phyloP scores from a whole-genome alignment of 2,329 filamentous ascomycete species.

The Penicillium fuscoglaucum region DNA sequence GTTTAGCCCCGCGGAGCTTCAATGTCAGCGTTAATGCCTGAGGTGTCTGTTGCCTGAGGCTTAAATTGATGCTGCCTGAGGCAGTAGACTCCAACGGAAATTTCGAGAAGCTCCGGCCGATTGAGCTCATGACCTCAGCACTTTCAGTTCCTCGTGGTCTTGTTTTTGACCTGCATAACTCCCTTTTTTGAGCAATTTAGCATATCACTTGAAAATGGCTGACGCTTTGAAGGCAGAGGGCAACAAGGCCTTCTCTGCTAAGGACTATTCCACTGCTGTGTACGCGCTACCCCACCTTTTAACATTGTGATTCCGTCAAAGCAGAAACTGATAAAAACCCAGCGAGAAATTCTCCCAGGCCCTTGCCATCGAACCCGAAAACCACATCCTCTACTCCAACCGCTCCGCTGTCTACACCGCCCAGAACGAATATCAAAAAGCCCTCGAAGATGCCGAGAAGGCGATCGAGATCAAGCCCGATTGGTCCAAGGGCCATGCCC shows the following conservation, averaged over 20 bases:
- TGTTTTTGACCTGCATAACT: conserved; percentile 12
- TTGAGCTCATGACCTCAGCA: conserved; percentile 25
- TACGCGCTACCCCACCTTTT: conserved; percentile 55
- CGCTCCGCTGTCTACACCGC: conserved; percentile 85
- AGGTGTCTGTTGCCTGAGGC: conserved; percentile 5
- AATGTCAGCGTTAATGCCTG: conserved; percentile 9
- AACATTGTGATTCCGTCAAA: conserved; percentile 3
- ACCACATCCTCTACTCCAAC: conserved; percentile 98
- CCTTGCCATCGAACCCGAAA: conserved; percentile 80
- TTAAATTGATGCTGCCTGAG: conserved; percentile 25
- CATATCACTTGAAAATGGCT: conserved; percentile 52
- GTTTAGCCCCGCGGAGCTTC: conserved; percentile 21
- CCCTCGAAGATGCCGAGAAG: conserved; percentile 87
- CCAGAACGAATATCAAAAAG: conserved; percentile 81
- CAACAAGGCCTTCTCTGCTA: conserved; percentile 97
- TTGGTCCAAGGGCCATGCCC: conserved; percentile 95
- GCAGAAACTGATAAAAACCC: conserved; percentile 17
- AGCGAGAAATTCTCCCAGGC: conserved; percentile 95
- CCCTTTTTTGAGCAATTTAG: conserved; percentile 3
- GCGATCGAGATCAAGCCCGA: conserved; percentile 93
- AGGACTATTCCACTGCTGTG: conserved; percentile 96
- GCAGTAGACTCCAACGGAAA: conserved; percentile 36
- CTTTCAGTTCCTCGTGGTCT: conserved; percentile 3
- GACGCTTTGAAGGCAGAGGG: conserved; percentile 92
- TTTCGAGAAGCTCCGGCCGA: conserved; percentile 46